Percentiles rank a stretch among this genome's conserved stretches.
These are phyloP conservation scores for Multifurca ochricompacta DNA, from an alignment of 768 basidiomycete species.

Conservation along the genomic window DNA sequence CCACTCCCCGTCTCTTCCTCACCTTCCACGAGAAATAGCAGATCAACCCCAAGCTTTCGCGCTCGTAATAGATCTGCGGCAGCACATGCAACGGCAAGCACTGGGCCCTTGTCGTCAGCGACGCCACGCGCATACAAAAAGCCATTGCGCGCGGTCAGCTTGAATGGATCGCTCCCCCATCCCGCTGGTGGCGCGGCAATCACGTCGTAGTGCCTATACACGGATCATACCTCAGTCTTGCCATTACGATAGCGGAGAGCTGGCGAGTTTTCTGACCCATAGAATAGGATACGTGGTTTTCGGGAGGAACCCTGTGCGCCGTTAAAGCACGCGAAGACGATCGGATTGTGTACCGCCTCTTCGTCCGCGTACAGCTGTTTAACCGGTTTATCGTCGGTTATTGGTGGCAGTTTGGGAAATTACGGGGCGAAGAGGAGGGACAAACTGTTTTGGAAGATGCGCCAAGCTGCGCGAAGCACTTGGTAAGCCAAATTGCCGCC, in stretches of 20 bases:
- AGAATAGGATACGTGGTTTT: slow-evolving; percentile 79
- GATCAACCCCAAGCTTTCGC: slow-evolving; percentile 72
- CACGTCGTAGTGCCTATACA: slow-evolving; percentile 87
- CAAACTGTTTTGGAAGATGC: slow-evolving; percentile 46
- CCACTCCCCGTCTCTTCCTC: slow-evolving; percentile 94
- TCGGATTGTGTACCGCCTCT: slow-evolving; percentile 55
- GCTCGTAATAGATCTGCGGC: slow-evolving; percentile 70
- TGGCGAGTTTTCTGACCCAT: slow-evolving; percentile 52
- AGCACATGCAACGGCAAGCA: slow-evolving; percentile 85
- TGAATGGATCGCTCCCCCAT: slow-evolving; percentile 84
- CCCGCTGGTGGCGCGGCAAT: slow-evolving; percentile 66
- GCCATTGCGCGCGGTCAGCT: slow-evolving; percentile 73
- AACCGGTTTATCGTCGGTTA: no score
- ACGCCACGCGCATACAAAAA: slow-evolving; percentile 88
- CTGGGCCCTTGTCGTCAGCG: slow-evolving; percentile 94
- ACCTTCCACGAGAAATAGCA: slow-evolving; percentile 90
- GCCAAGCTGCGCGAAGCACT: slow-evolving; percentile 81
- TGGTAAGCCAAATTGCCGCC: slow-evolving; percentile 87
- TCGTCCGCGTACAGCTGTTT: slow-evolving; percentile 68
- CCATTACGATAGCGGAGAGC: background rate
- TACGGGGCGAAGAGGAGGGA: background rate
- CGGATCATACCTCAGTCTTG: background rate
- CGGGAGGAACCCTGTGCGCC: slow-evolving; percentile 49
- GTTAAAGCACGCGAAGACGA: slow-evolving; percentile 83
- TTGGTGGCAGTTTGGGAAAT: background rate